These are phyloP conservation scores for Aureobasidium lini DNA, from an alignment of 2,329 filamentous ascomycete genomes.

Conservation along the genomic window DNA sequence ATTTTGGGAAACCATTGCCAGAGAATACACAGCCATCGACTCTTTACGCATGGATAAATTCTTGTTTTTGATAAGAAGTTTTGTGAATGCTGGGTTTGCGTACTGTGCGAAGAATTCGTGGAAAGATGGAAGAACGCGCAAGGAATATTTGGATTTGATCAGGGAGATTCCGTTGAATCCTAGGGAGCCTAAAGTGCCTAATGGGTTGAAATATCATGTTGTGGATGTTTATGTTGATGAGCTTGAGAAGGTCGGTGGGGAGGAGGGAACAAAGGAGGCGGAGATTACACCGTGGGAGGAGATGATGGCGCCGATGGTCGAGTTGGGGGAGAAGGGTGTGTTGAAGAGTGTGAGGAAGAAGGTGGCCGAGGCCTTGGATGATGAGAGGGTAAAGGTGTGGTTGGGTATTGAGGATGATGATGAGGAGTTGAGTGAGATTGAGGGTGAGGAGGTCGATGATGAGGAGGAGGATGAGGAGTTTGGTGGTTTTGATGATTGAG, in stretches of 20 bases:
- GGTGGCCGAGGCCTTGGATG: slow-evolving; percentile 61
- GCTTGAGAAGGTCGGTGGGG: slow-evolving; percentile 61
- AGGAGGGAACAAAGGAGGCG: slow-evolving; percentile 30
- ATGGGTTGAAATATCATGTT: slow-evolving; percentile 79
- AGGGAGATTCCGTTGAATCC: slow-evolving; percentile 38
- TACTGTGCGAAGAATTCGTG: slow-evolving; percentile 36
- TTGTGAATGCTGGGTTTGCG: slow-evolving; percentile 63
- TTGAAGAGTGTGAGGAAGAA: slow-evolving; percentile 66
- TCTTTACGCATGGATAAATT: slow-evolving; percentile 75
- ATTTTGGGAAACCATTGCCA: slow-evolving; percentile 46
- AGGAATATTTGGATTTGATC: slow-evolving; percentile 42
- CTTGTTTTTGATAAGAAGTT: slow-evolving; percentile 71
- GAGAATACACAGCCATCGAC: slow-evolving; percentile 47
- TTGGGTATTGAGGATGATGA: slow-evolving; percentile 26
- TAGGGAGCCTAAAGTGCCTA: slow-evolving; percentile 56
- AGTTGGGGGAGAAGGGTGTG: slow-evolving; percentile 48
- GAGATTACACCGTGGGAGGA: slow-evolving; percentile 33
- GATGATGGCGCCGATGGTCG: slow-evolving; percentile 50
- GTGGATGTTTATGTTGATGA: slow-evolving; percentile 91
- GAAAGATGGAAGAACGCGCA: slow-evolving; percentile 29
- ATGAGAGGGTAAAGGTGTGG: slow-evolving; percentile 66
- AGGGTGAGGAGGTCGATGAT: slow-evolving; percentile 29
- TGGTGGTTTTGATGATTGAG: slow-evolving; percentile 61
- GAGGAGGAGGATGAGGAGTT: slow-evolving; percentile 51
- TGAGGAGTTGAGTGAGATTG: slow-evolving; percentile 31